Conservation (phyloP, 2,329 filamentous ascomycete species). For the Davidsoniella virescens region DNA sequence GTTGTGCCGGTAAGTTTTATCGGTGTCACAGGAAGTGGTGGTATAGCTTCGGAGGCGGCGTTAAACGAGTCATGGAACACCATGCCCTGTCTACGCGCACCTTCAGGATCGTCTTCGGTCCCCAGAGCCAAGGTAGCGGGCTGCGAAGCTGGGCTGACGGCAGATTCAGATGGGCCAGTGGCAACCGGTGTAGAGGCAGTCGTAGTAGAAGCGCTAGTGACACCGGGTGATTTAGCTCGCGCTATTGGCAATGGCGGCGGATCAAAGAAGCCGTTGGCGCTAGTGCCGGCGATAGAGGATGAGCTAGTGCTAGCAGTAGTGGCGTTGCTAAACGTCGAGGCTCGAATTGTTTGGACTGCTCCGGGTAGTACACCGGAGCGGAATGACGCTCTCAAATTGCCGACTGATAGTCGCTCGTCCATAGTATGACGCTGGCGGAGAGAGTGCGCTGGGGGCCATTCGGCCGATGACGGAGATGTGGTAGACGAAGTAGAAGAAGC, state of each 20-base stretch:
- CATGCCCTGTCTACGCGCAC: slow-evolving; percentile 37
- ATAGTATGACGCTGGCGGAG: slow-evolving; percentile 10
- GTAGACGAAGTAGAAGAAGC: slow-evolving; percentile 4
- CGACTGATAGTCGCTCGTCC: slow-evolving; percentile 11
- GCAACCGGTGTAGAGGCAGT: not conserved
- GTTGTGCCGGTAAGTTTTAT: not conserved
- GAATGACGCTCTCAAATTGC: slow-evolving; percentile 7
- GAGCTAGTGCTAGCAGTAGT: slow-evolving; percentile 1
- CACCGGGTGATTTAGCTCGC: not conserved
- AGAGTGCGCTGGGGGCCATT: slow-evolving; percentile 5
- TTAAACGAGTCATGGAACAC: slow-evolving; percentile 42
- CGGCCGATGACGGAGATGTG: slow-evolving; percentile 8
- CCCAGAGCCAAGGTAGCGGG: not conserved
- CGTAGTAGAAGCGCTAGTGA: not conserved
- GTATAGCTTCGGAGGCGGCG: slow-evolving; percentile 31
- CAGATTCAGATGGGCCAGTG: not conserved
- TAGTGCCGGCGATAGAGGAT: slow-evolving; percentile 3
- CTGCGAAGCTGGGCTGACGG: not conserved
- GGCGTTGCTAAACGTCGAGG: slow-evolving; percentile 1
- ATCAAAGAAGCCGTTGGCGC: not conserved
- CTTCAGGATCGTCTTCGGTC: not conserved
- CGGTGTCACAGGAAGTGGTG: not conserved
- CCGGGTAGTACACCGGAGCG: slow-evolving; percentile 6
- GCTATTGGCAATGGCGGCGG: not conserved
- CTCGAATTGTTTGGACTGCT: not conserved